Base-by-base conservation (phyloP, 2,329 filamentous ascomycete genomes). In the Aspergillus neotritici region DNA sequence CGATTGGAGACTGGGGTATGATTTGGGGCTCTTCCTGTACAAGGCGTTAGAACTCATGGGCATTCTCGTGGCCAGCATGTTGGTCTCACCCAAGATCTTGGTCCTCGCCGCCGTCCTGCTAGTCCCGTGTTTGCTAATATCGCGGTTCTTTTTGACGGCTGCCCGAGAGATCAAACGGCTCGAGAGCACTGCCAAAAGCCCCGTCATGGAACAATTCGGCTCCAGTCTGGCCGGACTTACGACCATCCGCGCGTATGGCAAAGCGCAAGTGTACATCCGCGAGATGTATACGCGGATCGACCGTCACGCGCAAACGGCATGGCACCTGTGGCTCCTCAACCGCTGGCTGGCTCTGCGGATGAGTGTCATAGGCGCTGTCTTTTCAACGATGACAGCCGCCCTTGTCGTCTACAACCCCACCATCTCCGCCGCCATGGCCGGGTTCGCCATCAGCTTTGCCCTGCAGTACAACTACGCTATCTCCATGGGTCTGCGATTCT, bases 171-270 rank as follows among this genome's bases (percentile, higher is more conserved):
- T 58, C 28, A 57, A 89, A 66, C 76, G 86, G 6, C 74, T 90
- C 3, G 86, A 90, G 63, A 86, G 81, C 50, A 86, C 76, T 5
- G 76, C 80, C 44, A 89, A 88, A 63, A 86, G 82, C 0, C 86
- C 86, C 0, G 80, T 91, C 2, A 88, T 88, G 54, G 86, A 90
- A 60, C 80, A 86, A 52, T 90, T 90, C 57, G 82, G 82, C 13
- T 80, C 83, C 2, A 80, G 84, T 0, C 74, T 91, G 8, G 75
- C 78, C 0, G 86, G 86, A 10, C 78, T 91, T 14, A 73, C 79
- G 2, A 89, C 86, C 0, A 86, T 91, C 40, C 79, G 86, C n/a
- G 83, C 83, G 0, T 90, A 85, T 53, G 79, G 80, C 51, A 87
- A 87, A 69, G 69, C 74, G 0, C 72, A 79, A 10, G 72, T 75